A percentile compares a stretch with the other conserved stretches of the same genome.
Conservation (phyloP, 805 yeast genomes). For the Teunomyces aglyptinius region DNA sequence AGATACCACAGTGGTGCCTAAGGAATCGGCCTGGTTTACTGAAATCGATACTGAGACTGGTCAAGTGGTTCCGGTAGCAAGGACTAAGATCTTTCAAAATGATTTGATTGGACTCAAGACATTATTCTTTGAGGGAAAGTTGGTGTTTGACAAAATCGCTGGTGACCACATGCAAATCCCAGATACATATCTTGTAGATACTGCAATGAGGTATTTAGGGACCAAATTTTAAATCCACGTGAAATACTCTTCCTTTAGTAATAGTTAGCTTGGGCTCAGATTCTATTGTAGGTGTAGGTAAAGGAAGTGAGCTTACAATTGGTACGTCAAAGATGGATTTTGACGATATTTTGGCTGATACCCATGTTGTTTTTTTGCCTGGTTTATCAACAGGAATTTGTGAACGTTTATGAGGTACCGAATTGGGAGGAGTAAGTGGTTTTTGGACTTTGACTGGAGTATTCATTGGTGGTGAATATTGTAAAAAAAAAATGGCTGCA, state of each 20-base stretch:
- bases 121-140: slow-evolving; percentile 41
- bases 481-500: background rate
- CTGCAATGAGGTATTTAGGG: slow-evolving; percentile 47
- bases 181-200: slow-evolving; percentile 45
- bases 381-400: background rate
- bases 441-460: slow-evolving; percentile 1
- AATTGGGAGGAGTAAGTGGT: slow-evolving; percentile 1
- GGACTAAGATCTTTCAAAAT: slow-evolving; percentile 49
- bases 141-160: slow-evolving; percentile 51
- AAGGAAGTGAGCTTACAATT: background rate
- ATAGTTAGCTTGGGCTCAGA: background rate
- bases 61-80: slow-evolving; percentile 39
- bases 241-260: background rate
- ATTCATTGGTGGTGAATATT: background rate
- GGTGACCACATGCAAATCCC: slow-evolving; percentile 67
- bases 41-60: slow-evolving; percentile 49
- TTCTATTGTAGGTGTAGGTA: background rate
- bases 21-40: slow-evolving; percentile 65
- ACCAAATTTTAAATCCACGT: background rate
- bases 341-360: background rate
- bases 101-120: slow-evolving; percentile 60
- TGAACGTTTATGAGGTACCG: background rate
- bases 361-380: background rate
- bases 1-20: slow-evolving; percentile 72
- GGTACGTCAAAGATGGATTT: background rate